Evolutionary conservation across 805 yeast genomes (phyloP).

Genomic region (Candida odintsovae): DNA sequence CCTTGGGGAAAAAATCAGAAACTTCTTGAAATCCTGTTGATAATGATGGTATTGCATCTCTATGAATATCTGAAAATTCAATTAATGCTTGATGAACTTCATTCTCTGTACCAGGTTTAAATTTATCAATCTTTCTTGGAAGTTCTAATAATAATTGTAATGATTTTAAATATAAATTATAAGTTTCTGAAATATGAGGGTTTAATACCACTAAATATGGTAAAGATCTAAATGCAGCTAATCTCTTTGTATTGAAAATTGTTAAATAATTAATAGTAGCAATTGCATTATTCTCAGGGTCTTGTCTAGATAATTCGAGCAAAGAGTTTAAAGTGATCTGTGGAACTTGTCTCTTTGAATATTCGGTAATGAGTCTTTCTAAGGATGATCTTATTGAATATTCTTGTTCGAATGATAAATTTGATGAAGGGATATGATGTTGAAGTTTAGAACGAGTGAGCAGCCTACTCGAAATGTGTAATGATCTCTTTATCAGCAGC

Average conservation of each 20-base stretch:
- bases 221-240: constrained; percentile 61
- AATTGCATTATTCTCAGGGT: constrained; percentile 31
- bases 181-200: constrained; percentile 78
- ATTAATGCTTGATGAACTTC: constrained; percentile 47
- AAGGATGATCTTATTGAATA: constrained; percentile 53
- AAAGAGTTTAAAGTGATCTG: constrained; percentile 47
- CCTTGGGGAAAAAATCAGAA: constrained; percentile 36
- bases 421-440: constrained; percentile 15
- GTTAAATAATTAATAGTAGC: constrained; percentile 53
- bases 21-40: constrained; percentile 81
- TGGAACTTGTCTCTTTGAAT: constrained; percentile 47
- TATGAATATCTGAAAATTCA: constrained; percentile 65
- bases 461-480: constrained; percentile 3
- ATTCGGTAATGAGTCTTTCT: constrained; percentile 52
- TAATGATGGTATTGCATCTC: constrained; percentile 76
- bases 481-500: not conserved
- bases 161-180: constrained; percentile 67
- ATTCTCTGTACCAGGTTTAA: constrained; percentile 32
- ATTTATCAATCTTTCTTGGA: constrained; percentile 36
- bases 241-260: constrained; percentile 62
- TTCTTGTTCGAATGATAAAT: constrained; percentile 39
- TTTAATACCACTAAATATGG: constrained; percentile 84
- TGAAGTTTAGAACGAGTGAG: constrained; percentile 14
- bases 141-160: constrained; percentile 44
- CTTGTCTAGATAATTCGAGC: constrained; percentile 33